phyloP scores from a whole-genome alignment of 2,329 filamentous ascomycete genomes.

The Sclerotiophoma versabilis region DNA sequence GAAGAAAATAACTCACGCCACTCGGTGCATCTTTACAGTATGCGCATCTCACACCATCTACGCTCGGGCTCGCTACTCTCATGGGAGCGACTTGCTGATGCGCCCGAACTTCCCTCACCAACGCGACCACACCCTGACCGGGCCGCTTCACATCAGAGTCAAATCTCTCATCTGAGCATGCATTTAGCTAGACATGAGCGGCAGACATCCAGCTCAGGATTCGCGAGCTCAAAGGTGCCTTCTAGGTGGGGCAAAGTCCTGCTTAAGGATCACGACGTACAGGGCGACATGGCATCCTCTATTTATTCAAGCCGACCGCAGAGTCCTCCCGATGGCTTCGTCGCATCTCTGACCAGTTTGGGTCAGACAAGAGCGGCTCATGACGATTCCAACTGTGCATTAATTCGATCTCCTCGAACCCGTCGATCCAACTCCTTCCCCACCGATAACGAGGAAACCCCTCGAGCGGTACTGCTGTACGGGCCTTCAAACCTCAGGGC shows the following conservation, averaged over 20 bases:
- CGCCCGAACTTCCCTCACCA: conserved; percentile 26
- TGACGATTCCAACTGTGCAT: conserved; percentile 16
- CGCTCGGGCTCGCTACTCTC: conserved; percentile 52
- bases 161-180: conserved; percentile 13
- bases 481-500: conserved; percentile 16
- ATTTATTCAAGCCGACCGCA: conserved; percentile 51
- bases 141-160: conserved; percentile 31
- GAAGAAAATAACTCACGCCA: conserved; percentile 30
- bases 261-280: conserved; percentile 16
- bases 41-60: conserved; percentile 56
- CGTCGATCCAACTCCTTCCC: conserved; percentile 33
- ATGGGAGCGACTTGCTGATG: conserved; percentile 42
- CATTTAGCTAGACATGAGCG: conserved; percentile 32
- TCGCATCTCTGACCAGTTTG: conserved; percentile 32
- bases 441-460: conserved; percentile 34
- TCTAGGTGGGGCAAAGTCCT: conserved; percentile 49
- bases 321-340: conserved; percentile 44
- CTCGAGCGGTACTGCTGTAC: conserved; percentile 23
- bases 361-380: conserved; percentile 14
- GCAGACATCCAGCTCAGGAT: conserved; percentile 47
- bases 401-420: conserved; percentile 14
- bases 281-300: conserved; percentile 44
- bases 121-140: conserved; percentile 24
- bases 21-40: conserved; percentile 53
- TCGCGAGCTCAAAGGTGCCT: conserved; percentile 46